phyloP scores from a whole-genome alignment of 352 stramenopile genomes.

The Thalassiosira pacifica region DNA sequence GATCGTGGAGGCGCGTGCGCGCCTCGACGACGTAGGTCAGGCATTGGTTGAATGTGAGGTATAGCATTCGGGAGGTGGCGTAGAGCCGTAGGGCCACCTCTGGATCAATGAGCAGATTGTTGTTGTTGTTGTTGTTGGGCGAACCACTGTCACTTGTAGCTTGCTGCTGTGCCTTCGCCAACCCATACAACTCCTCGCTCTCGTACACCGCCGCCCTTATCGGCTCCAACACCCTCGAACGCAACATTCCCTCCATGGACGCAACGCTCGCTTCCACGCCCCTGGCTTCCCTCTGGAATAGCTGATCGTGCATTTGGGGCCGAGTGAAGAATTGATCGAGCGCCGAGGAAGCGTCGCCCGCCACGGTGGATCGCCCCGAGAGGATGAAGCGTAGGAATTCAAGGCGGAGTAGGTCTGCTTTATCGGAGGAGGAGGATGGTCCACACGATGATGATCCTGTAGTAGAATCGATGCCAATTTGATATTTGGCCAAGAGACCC shows the following conservation, averaged over 20 bases:
- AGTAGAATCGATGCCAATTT: slow-evolving; percentile 42
- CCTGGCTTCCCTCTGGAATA: slow-evolving; percentile 70
- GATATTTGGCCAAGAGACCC: slow-evolving; percentile 73
- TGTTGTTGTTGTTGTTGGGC: neutral
- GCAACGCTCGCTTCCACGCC: slow-evolving; percentile 63
- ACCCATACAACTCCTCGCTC: slow-evolving; percentile 69
- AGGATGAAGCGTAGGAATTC: slow-evolving; percentile 81
- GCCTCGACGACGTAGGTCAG: slow-evolving; percentile 68
- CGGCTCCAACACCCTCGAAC: slow-evolving; percentile 65
- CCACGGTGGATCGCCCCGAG: slow-evolving; percentile 62
- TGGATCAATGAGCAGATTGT: slow-evolving; percentile 38
- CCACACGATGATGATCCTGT: slow-evolving; percentile 2
- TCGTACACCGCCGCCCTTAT: slow-evolving; percentile 68
- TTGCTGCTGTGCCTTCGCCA: slow-evolving; percentile 41
- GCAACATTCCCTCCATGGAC: slow-evolving; percentile 71
- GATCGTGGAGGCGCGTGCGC: slow-evolving; percentile 71
- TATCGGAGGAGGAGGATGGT: slow-evolving; percentile 1
- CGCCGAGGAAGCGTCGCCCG: slow-evolving; percentile 70
- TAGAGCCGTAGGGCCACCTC: slow-evolving; percentile 25
- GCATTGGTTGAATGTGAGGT: slow-evolving; percentile 64
- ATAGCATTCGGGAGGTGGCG: slow-evolving; percentile 57
- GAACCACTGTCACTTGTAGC: slow-evolving; percentile 2
- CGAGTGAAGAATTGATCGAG: slow-evolving; percentile 85
- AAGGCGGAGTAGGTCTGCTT: slow-evolving; percentile 36
- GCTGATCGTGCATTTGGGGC: slow-evolving; percentile 82